Evolutionary conservation across 768 basidiomycete species (phyloP).

Genomic region (Tremella fuciformis): DNA sequence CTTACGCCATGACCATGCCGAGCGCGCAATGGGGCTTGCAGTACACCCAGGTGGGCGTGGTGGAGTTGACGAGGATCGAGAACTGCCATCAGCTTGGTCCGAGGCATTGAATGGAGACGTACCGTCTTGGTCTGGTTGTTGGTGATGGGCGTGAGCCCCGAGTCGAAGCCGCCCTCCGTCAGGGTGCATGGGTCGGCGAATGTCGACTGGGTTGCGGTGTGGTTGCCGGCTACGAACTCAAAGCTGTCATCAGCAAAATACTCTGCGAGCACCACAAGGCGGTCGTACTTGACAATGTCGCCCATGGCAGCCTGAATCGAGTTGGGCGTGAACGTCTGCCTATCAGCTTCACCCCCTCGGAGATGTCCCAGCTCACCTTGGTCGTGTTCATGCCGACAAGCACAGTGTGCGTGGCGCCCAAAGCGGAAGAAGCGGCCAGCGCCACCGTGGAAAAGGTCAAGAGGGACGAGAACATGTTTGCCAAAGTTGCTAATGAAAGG

Average conservation of each 20-base stretch:
- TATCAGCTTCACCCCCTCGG: neutral
- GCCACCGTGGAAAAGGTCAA: neutral
- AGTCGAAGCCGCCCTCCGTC: constrained; percentile 14
- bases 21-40: constrained; percentile 10
- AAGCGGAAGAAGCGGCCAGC: neutral
- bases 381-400: neutral
- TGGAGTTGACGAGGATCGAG: constrained; percentile 20
- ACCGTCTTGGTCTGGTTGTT: constrained; percentile 1
- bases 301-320: neutral
- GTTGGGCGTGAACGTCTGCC: constrained; percentile 8
- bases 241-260: constrained; percentile 7
- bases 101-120: neutral
- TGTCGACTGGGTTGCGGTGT: constrained; percentile 27
- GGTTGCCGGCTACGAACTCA: constrained; percentile 21
- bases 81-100: constrained; percentile 2
- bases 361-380: neutral
- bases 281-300: constrained; percentile 9
- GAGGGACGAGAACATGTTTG: constrained; percentile 1
- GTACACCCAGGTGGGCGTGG: constrained; percentile 23
- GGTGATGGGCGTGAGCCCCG: constrained; percentile 18
- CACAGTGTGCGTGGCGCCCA: constrained; percentile 4
- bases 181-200: constrained; percentile 22
- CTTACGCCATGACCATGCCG: constrained; percentile 4
- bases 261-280: neutral
- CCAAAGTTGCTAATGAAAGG: too few relatives aligned